Evolutionary conservation across 2,329 filamentous ascomycete species (phyloP).

Genomic region (Cercospora sojina): DNA sequence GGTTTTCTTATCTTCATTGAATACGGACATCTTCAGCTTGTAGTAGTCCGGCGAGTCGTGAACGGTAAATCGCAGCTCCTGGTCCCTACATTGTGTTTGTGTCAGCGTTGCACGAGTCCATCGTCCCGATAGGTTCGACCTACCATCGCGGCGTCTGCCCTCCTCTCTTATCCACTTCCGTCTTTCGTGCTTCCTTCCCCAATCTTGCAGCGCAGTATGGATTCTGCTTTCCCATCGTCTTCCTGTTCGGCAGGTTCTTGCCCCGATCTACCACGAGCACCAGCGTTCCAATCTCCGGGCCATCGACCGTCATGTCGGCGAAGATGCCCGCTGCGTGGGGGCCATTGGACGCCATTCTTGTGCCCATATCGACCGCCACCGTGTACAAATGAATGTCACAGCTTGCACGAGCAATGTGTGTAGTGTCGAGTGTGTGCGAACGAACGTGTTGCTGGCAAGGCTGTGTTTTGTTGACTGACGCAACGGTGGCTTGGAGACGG

Average conservation of each 20-base stretch:
- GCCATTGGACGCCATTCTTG: slow-evolving; percentile 45
- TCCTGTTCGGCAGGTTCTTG: slow-evolving; percentile 94
- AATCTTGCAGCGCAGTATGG: slow-evolving; percentile 92
- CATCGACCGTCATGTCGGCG: slow-evolving; percentile 89
- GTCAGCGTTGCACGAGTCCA: slow-evolving; percentile 16
- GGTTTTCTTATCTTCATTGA: slow-evolving; percentile 98
- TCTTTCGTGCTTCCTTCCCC: slow-evolving; percentile 97
- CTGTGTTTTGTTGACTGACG: slow-evolving; percentile 16
- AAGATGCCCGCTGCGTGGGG: slow-evolving; percentile 90
- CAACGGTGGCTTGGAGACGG: slow-evolving; percentile 13
- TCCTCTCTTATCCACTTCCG: slow-evolving; percentile 85
- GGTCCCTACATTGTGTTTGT: slow-evolving; percentile 65
- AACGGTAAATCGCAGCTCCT: slow-evolving; percentile 92
- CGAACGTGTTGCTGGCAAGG: not conserved
- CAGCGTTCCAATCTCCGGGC: slow-evolving; percentile 87
- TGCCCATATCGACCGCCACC: slow-evolving; percentile 1
- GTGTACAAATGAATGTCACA: slow-evolving; percentile 12
- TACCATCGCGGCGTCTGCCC: slow-evolving; percentile 96
- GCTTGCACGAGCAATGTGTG: not conserved
- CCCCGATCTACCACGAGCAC: slow-evolving; percentile 90
- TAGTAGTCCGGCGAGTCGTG: slow-evolving; percentile 97
- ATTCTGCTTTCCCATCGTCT: slow-evolving; percentile 98
- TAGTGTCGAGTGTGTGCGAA: not conserved
- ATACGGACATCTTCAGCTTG: slow-evolving; percentile 90
- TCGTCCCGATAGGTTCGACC: slow-evolving; percentile 35